Conservation (phyloP, 1,139 yeast genomes). For the Lodderomyces oxycetoniae region DNA sequence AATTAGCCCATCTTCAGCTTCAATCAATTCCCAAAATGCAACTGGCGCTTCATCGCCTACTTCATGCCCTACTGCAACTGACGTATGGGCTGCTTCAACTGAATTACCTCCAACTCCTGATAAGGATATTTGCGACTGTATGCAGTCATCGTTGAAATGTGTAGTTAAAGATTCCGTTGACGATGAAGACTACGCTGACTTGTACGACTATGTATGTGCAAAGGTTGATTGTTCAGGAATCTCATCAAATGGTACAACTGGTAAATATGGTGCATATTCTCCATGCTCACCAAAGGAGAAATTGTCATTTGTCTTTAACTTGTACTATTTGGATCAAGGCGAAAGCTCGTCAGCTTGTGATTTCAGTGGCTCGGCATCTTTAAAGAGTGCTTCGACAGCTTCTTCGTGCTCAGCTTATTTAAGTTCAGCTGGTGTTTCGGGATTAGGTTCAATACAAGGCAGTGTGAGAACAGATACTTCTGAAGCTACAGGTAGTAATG, state of each 20-base stretch:
- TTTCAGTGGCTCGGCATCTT: conserved; percentile 61
- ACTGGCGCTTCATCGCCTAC: conserved; percentile 20
- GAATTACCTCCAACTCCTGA: conserved; percentile 69
- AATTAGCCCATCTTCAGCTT: conserved; percentile 41
- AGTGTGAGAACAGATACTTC: conserved; percentile 25
- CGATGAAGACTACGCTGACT: conserved; percentile 46
- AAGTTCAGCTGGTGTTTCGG: conserved; percentile 38
- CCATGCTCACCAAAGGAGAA: conserved; percentile 56
- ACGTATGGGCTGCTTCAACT: conserved; percentile 52
- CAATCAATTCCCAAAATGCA: conserved; percentile 22
- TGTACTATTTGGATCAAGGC: conserved; percentile 50
- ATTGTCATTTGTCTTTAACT: conserved; percentile 58
- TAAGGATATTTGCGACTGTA: conserved; percentile 54
- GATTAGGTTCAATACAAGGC: conserved; percentile 35
- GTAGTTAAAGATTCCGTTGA: conserved; percentile 43
- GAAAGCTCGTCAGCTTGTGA: conserved; percentile 51
- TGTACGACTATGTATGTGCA: conserved; percentile 52
- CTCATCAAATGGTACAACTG: conserved; percentile 53
- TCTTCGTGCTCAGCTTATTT: conserved; percentile 46
- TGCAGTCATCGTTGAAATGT: conserved; percentile 46
- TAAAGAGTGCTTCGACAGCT: conserved; percentile 46
- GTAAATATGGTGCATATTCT: conserved; percentile 59
- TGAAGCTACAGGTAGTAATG: conserved; percentile 24
- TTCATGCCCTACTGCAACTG: conserved; percentile 49
- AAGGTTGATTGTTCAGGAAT: conserved; percentile 50